These are phyloP conservation scores for Misopates orontium DNA, from an alignment of 257 asterid species.

Conservation along the genomic window DNA sequence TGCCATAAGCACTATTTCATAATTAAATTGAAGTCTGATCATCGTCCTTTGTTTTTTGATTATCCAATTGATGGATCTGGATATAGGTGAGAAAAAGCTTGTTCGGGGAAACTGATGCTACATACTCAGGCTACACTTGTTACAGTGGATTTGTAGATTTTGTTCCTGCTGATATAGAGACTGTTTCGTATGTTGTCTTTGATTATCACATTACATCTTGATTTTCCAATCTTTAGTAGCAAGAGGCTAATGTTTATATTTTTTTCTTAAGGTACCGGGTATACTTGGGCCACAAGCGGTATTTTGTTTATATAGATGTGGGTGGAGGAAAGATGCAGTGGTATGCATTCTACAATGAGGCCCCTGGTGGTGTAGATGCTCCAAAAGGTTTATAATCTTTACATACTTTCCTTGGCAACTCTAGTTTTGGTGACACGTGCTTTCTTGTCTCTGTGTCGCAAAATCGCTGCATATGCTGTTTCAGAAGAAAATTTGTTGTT, in stretches of 20 bases:
- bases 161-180: constrained; percentile 88
- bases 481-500: no score
- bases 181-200: constrained; percentile 71
- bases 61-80: constrained; percentile 7
- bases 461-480: no score
- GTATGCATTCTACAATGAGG: constrained; percentile 91
- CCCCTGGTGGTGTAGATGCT: constrained; percentile 73
- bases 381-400: constrained; percentile 48
- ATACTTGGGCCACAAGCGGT: constrained; percentile 92
- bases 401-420: constrained; percentile 13
- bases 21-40: neutral
- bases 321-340: constrained; percentile 99
- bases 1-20: no score
- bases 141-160: constrained; percentile 97
- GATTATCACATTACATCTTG: neutral
- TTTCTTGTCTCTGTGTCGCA: no score
- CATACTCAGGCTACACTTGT: constrained; percentile 93
- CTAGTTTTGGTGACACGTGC: no score
- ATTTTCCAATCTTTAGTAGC: neutral
- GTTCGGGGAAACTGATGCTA: constrained; percentile 66
- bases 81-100: constrained; percentile 70
- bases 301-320: constrained; percentile 96
- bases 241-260: constrained; percentile 18
- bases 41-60: constrained; percentile 8
- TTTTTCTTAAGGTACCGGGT: constrained; percentile 76